These are phyloP conservation scores for Saccharomyces hybrid DNA, from an alignment of 1,139 yeast species.

Conservation along the genomic window DNA sequence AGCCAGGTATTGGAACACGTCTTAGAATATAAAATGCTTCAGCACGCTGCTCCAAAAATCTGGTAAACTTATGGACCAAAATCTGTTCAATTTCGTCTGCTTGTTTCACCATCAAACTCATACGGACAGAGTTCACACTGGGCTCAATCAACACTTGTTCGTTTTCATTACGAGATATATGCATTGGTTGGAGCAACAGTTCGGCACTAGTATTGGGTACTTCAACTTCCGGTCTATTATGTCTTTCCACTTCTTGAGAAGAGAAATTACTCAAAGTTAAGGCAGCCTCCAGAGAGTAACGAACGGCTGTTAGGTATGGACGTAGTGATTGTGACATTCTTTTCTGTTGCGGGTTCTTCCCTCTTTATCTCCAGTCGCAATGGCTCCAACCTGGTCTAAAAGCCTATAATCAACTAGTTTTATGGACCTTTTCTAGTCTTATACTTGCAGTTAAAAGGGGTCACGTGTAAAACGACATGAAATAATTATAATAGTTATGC, in stretches of 20 bases:
- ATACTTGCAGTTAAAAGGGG: neutral
- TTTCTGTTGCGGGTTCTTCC: neutral
- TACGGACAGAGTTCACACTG: constrained; percentile 82
- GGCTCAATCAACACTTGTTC: constrained; percentile 92
- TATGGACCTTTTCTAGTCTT: neutral
- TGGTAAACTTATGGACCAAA: constrained; percentile 85
- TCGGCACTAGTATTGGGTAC: constrained; percentile 66
- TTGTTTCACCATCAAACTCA: constrained; percentile 87
- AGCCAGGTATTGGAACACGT: constrained; percentile 80
- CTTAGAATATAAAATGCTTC: constrained; percentile 88
- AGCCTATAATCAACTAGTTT: neutral
- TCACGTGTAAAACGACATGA: constrained; percentile 3
- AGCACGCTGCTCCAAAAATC: constrained; percentile 92
- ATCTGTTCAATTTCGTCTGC: constrained; percentile 96
- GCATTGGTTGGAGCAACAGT: constrained; percentile 80
- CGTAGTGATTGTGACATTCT: constrained; percentile 80
- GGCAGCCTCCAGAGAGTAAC: constrained; percentile 90
- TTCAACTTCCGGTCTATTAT: constrained; percentile 94
- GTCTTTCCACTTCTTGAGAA: constrained; percentile 95
- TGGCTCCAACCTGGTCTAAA: neutral
- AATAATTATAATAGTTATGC: neutral
- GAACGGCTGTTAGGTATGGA: constrained; percentile 90
- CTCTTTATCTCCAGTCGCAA: neutral
- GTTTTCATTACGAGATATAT: constrained; percentile 86
- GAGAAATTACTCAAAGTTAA: constrained; percentile 89